Base-by-base conservation (phyloP, 257 asterid genomes). In the Gentiana straminea region DNA sequence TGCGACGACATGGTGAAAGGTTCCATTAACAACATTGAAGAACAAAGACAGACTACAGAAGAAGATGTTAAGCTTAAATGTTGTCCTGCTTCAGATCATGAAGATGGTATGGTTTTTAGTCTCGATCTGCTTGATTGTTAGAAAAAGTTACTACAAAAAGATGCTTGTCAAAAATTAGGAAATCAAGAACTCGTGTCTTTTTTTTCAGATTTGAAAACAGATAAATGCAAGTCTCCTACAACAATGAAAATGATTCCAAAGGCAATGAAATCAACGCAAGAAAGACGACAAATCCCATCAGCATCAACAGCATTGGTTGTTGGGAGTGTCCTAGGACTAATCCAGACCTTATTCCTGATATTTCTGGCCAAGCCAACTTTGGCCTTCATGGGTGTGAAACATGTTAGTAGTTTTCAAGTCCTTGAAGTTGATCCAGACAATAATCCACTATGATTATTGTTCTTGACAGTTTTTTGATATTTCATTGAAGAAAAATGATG, bases 261-360 rank as follows among this genome's bases (percentile, higher is more conserved):
- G 7, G 66, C 63, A 8, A 64, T 13, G 6, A 69, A 59, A 63
- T 33, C 38, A n/a, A 71, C 63, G 54, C 32, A 24, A 1, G 78
- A 53, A 47, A 83, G 83, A 32, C 68, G 94, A 1, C 58, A 69
- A 53, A 83, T 92, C 48, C 95, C 99, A 55, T 88, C 99, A 10
- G 99, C 95, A 9, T 92, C 97, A 35, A 85, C 99, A n/a, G 95
- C 97, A 45, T 55, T 92, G 68, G 77, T 54, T 58, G 77, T 92
- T 51, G 97, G 97, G 2, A 62, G 50, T 13, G 68, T 85, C 4
- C 86, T 92, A 35, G 97, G 98, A 52, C 70, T 92, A 5, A 62
- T 92, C 32, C 95, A 87, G 63, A 79, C 97, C 3, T 37, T 79
- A 41, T 60, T 85, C 63, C 95, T 92, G 9, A 60, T 85, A 5